A percentile compares a stretch with the other conserved stretches of the same genome.
Evolutionary conservation across 2,329 filamentous ascomycete genomes (phyloP).

Genomic region (Endoconidiophora polonica): DNA sequence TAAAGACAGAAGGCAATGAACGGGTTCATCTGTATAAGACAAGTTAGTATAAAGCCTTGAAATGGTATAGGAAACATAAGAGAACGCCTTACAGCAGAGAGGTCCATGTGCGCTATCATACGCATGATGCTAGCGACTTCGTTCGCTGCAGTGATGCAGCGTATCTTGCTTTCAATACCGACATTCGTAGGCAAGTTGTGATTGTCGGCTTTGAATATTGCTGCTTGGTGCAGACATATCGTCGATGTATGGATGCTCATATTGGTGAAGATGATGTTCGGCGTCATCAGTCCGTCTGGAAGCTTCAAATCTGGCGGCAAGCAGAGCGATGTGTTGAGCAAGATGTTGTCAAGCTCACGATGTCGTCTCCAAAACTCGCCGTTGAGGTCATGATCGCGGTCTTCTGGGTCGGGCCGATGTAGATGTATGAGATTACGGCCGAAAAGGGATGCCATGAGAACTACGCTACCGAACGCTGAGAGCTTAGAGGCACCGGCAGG

Average conservation of each 20-base stretch:
- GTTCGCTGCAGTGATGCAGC: conserved; percentile 83
- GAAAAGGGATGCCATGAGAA: conserved; percentile 76
- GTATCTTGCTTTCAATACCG: conserved; percentile 74
- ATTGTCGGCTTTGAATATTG: conserved; percentile 93
- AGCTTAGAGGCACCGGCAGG: conserved; percentile 57
- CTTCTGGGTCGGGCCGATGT: conserved; percentile 67
- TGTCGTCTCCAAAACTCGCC: conserved; percentile 95
- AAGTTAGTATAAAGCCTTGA: conserved; percentile 15
- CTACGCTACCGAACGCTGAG: conserved; percentile 62
- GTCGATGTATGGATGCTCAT: conserved; percentile 95
- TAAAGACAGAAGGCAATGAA: conserved; percentile 94
- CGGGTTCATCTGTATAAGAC: conserved; percentile 58
- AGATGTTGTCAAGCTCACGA: conserved; percentile 70
- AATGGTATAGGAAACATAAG: too few relatives aligned
- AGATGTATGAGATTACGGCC: conserved; percentile 83
- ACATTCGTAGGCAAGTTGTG: conserved; percentile 62
- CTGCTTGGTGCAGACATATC: conserved; percentile 94
- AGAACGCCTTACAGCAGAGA: conserved; percentile 49
- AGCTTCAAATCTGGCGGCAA: conserved; percentile 70
- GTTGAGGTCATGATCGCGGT: conserved; percentile 73
- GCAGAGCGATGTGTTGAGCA: conserved; percentile 71
- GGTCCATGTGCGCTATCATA: conserved; percentile 78
- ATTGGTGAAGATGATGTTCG: conserved; percentile 84
- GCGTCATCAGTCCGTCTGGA: conserved; percentile 54
- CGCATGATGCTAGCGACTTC: conserved; percentile 93